Evolutionary conservation across 2,329 filamentous ascomycete genomes (phyloP).

Genomic region (Fusarium goolgardi): DNA sequence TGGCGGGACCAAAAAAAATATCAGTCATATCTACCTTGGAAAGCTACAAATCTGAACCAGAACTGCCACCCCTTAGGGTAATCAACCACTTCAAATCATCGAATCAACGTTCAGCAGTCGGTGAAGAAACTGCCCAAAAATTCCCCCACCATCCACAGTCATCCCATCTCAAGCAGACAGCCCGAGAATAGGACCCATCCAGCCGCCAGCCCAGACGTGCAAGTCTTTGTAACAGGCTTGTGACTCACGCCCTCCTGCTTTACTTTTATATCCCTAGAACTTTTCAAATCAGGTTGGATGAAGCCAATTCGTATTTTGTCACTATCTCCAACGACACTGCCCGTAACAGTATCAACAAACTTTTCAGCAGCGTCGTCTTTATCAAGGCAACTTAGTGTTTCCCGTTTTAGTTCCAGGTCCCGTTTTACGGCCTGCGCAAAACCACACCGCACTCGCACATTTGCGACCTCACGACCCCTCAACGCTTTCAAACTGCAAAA

Average conservation of each 20-base stretch:
- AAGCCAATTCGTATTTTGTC: conserved; percentile 46
- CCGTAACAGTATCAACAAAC: conserved; percentile 10
- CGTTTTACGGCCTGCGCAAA: conserved; percentile 43
- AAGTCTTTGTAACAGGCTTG: conserved; percentile 29
- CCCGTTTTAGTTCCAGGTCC: conserved; percentile 29
- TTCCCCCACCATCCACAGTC: conserved; percentile 43
- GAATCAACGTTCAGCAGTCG: conserved; percentile 43
- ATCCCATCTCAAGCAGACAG: conserved; percentile 25
- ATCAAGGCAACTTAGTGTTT: conserved; percentile 36
- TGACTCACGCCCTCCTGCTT: conserved; percentile 46
- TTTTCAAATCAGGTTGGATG: conserved; percentile 45
- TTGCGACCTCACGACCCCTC: conserved; percentile 48
- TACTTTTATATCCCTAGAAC: conserved; percentile 26
- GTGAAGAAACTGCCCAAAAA: conserved; percentile 36
- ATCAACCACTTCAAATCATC: conserved; percentile 19
- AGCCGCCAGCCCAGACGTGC: background rate
- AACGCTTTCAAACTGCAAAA: conserved; percentile 48
- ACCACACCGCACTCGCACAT: conserved; percentile 46
- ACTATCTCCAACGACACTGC: conserved; percentile 32
- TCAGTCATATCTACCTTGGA: conserved; percentile 14
- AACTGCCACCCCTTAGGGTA: conserved; percentile 33
- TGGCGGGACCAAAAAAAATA: conserved; percentile 19
- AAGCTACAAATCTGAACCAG: conserved; percentile 10
- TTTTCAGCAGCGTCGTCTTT: conserved; percentile 31
- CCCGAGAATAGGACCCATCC: conserved; percentile 14